These are phyloP conservation scores for Juglanconis juglandina DNA, from an alignment of 2,329 filamentous ascomycete species.

Conservation along the genomic window DNA sequence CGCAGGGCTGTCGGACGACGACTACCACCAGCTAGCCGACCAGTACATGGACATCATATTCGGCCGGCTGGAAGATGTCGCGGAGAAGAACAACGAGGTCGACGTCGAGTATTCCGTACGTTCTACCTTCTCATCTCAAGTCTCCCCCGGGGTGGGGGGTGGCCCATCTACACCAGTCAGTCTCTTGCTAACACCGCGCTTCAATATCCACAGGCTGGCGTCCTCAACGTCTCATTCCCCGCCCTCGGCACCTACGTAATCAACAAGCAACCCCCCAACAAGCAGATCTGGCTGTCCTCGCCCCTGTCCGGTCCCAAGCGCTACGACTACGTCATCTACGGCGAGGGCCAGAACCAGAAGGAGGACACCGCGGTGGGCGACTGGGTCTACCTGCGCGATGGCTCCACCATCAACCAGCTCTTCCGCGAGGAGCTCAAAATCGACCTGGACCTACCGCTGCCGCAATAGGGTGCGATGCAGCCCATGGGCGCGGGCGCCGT, in stretches of 20 bases:
- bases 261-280: constrained; percentile 98
- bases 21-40: constrained; percentile 79
- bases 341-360: constrained; percentile 74
- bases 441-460: constrained; percentile 41
- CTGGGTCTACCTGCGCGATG: constrained; percentile 88
- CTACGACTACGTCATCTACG: constrained; percentile 79
- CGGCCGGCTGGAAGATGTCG: constrained; percentile 64
- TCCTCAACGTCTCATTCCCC: constrained; percentile 72
- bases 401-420: constrained; percentile 69
- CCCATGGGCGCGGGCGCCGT: not conserved
- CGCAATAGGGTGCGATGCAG: constrained; percentile 10
- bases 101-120: constrained; percentile 89
- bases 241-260: constrained; percentile 80
- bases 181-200: constrained; percentile 12
- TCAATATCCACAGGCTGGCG: constrained; percentile 63
- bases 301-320: constrained; percentile 89
- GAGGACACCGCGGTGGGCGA: constrained; percentile 69
- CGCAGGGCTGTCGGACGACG: constrained; percentile 62
- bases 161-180: not conserved
- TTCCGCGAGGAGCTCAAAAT: constrained; percentile 74
- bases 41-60: constrained; percentile 62
- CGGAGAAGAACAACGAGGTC: constrained; percentile 70
- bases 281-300: constrained; percentile 94
- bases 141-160: not conserved
- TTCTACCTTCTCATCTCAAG: not conserved